These are phyloP conservation scores for Cyclotella distinguenda DNA, from an alignment of 108 stramenopile species.

Conservation along the genomic window DNA sequence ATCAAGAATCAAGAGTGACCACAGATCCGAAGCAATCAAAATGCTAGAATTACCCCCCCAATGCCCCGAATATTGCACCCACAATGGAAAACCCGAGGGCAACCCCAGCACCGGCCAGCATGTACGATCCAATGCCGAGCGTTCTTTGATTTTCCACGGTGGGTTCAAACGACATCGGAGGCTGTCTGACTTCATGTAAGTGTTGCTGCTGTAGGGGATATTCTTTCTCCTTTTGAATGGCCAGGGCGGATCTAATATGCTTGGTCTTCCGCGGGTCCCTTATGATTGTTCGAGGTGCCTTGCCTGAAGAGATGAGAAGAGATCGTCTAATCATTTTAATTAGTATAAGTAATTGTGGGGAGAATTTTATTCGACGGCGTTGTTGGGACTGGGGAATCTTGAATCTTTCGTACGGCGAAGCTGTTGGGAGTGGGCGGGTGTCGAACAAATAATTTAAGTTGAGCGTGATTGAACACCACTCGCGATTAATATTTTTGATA, in stretches of 20 bases:
- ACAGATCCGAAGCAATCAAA: too few relatives aligned
- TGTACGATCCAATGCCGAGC: slow-evolving; percentile 69
- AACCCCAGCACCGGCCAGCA: slow-evolving; percentile 74
- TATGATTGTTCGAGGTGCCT: slow-evolving; percentile 29
- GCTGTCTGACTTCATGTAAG: slow-evolving; percentile 14
- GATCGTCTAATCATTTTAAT: slow-evolving; percentile 21
- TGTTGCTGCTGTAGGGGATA: slow-evolving; percentile 18
- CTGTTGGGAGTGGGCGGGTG: too few relatives aligned
- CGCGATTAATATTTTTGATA: too few relatives aligned
- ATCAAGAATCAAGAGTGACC: too few relatives aligned
- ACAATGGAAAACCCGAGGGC: slow-evolving; percentile 69
- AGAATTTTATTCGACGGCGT: too few relatives aligned
- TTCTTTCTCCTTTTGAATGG: not conserved
- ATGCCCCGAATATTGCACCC: slow-evolving; percentile 58
- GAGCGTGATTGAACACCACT: too few relatives aligned
- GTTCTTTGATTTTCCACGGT: slow-evolving; percentile 56
- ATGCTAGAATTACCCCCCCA: too few relatives aligned
- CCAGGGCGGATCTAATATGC: not conserved
- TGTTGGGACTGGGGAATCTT: too few relatives aligned
- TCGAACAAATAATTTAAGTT: too few relatives aligned
- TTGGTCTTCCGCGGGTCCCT: slow-evolving; percentile 31
- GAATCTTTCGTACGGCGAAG: too few relatives aligned
- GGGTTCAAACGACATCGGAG: slow-evolving; percentile 54
- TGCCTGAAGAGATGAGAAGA: slow-evolving; percentile 6
- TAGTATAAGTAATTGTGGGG: too few relatives aligned